Evolutionary conservation across 2,329 filamentous ascomycete genomes (phyloP).

Genomic region (Waltergamsia citrina): DNA sequence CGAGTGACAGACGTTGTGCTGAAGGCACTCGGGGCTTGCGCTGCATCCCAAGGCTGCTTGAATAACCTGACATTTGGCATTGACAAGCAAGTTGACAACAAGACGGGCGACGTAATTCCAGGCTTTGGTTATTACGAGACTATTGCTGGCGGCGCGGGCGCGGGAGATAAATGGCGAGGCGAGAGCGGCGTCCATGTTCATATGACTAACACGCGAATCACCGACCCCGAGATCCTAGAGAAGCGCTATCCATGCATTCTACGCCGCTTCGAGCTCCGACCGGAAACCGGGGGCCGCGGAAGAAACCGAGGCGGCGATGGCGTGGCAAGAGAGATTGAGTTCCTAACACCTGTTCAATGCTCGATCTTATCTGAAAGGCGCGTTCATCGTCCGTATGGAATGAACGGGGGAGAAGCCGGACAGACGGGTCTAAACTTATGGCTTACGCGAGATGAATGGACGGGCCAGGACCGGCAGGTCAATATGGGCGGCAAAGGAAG

Average conservation of each 20-base stretch:
- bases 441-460: too few species aligned
- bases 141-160: constrained; percentile 65
- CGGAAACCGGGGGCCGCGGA: not conserved
- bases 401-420: too few species aligned
- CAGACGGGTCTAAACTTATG: too few species aligned
- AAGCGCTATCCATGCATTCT: constrained; percentile 10
- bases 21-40: constrained; percentile 69
- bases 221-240: constrained; percentile 28
- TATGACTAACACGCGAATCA: constrained; percentile 78
- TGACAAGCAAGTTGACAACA: too few species aligned
- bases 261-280: not conserved
- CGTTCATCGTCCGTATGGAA: too few species aligned
- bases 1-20: constrained; percentile 78
- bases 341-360: too few species aligned
- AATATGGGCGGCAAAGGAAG: too few species aligned
- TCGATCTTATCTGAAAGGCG: too few species aligned
- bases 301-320: constrained; percentile 64
- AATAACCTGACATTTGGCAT: constrained; percentile 82
- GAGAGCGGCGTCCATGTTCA: constrained; percentile 68
- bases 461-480: too few species aligned
- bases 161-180: constrained; percentile 62
- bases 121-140: constrained; percentile 83
- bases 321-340: constrained; percentile 68
- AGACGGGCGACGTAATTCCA: constrained; percentile 27
- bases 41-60: constrained; percentile 70